Percentiles rank a stretch among this genome's conserved stretches.
Evolutionary conservation across 2,329 filamentous ascomycete species (phyloP).

Genomic region (Bipolaris gigantea): DNA sequence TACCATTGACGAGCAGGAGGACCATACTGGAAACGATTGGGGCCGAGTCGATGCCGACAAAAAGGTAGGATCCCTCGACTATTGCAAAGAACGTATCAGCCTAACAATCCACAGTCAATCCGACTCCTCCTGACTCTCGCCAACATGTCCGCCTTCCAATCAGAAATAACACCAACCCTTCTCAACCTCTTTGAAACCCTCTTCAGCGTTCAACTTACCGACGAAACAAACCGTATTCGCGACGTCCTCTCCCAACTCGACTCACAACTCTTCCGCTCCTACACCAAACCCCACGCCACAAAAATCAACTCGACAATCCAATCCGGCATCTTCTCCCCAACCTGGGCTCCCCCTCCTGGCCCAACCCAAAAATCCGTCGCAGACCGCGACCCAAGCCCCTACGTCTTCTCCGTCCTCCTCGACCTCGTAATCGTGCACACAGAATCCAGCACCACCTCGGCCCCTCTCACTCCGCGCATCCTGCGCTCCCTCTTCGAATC

Average conservation of each 20-base stretch:
- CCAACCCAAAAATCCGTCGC: constrained; percentile 36
- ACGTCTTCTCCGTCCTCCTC: constrained; percentile 86
- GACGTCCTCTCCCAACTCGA: constrained; percentile 92
- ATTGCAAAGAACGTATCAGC: not conserved
- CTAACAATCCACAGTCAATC: constrained; percentile 64
- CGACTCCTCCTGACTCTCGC: constrained; percentile 92
- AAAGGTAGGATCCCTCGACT: constrained; percentile 29
- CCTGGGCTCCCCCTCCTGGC: constrained; percentile 67
- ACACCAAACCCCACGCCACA: constrained; percentile 66
- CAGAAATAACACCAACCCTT: constrained; percentile 82
- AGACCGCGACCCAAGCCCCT: constrained; percentile 78
- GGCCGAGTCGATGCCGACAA: constrained; percentile 42
- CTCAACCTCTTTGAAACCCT: constrained; percentile 90
- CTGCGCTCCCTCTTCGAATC: constrained; percentile 86
- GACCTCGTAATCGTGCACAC: constrained; percentile 88
- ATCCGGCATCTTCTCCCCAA: constrained; percentile 68
- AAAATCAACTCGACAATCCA: constrained; percentile 69
- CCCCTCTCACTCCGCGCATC: constrained; percentile 76
- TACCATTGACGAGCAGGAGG: constrained; percentile 39
- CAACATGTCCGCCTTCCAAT: constrained; percentile 82
- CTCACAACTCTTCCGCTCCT: constrained; percentile 85
- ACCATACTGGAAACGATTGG: constrained; percentile 28
- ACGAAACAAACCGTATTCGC: constrained; percentile 88
- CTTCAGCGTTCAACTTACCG: constrained; percentile 91
- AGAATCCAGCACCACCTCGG: constrained; percentile 62